Evolutionary conservation across 2,329 filamentous ascomycete species (phyloP).

Genomic region (Fusarium metavorans): DNA sequence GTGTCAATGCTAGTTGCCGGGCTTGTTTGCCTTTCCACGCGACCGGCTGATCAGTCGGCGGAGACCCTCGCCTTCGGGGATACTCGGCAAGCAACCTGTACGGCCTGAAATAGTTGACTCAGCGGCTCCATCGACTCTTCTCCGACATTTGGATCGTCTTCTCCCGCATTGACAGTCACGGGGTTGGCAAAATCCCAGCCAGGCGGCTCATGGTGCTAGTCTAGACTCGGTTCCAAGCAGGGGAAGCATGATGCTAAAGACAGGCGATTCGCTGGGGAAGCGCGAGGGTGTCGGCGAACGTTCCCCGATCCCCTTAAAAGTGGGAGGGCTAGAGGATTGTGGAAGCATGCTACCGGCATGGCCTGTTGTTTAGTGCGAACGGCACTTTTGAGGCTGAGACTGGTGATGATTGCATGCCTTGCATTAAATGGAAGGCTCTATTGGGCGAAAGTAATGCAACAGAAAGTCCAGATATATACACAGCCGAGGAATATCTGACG

Average conservation of each 20-base stretch:
- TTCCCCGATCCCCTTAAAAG: not conserved
- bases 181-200: constrained; percentile 1
- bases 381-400: not conserved
- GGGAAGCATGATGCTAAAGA: not conserved
- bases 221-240: not conserved
- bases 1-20: not conserved
- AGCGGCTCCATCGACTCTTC: not conserved
- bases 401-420: not conserved
- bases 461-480: not conserved
- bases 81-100: not conserved
- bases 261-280: not conserved
- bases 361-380: not conserved
- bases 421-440: not conserved
- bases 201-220: not conserved
- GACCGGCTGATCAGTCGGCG: not conserved
- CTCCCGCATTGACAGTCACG: not conserved
- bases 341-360: not conserved
- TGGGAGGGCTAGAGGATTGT: not conserved
- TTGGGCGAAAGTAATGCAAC: not conserved
- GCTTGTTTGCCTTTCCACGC: not conserved
- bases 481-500: not conserved
- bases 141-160: not conserved
- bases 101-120: not conserved
- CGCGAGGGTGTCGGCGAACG: not conserved
- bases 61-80: not conserved